Conservation (phyloP, 805 yeast species). For the Gaillardinia entomophila region DNA sequence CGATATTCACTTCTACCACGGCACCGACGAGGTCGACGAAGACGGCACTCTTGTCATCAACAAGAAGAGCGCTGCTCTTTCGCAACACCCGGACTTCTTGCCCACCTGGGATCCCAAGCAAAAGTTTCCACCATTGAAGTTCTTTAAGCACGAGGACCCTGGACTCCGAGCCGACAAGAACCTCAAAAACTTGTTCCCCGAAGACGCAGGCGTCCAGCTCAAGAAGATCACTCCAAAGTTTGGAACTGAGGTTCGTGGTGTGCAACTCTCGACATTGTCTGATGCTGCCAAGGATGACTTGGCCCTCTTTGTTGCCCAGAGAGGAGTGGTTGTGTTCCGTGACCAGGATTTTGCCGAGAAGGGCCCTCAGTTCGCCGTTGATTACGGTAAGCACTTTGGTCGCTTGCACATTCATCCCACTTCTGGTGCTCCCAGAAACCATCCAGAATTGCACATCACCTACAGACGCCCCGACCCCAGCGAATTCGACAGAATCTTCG, state of each 20-base stretch:
- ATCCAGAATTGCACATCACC: conserved; percentile 30
- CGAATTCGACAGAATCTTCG: conserved; percentile 22
- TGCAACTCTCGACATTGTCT: conserved; percentile 18
- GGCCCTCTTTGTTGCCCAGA: conserved; percentile 17
- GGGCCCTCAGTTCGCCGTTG: conserved; percentile 44
- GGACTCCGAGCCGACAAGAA: conserved; percentile 11
- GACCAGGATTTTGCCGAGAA: conserved; percentile 19
- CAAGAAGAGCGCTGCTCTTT: conserved; percentile 3
- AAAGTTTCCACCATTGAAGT: conserved; percentile 6
- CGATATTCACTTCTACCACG: conserved; percentile 10
- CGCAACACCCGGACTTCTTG: conserved; percentile 5
- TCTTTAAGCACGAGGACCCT: conserved; percentile 8
- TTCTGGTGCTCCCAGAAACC: conserved; percentile 55
- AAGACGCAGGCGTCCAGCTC: conserved; percentile 1
- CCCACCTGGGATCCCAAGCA: conserved; percentile 11
- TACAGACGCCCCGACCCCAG: conserved; percentile 24
- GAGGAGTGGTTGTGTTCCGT: conserved; percentile 21
- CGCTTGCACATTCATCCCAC: conserved; percentile 70
- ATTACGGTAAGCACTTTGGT: conserved; percentile 63
- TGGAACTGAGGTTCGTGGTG: conserved; percentile 21
- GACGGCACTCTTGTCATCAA: conserved; percentile 8
- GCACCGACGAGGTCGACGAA: conserved; percentile 8
- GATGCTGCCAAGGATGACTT: conserved; percentile 21
- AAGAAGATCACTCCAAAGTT: conserved; percentile 14
- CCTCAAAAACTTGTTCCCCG: conserved; percentile 13